Conservation (phyloP, 257 asterid genomes). For the Solanum etuberosum region DNA sequence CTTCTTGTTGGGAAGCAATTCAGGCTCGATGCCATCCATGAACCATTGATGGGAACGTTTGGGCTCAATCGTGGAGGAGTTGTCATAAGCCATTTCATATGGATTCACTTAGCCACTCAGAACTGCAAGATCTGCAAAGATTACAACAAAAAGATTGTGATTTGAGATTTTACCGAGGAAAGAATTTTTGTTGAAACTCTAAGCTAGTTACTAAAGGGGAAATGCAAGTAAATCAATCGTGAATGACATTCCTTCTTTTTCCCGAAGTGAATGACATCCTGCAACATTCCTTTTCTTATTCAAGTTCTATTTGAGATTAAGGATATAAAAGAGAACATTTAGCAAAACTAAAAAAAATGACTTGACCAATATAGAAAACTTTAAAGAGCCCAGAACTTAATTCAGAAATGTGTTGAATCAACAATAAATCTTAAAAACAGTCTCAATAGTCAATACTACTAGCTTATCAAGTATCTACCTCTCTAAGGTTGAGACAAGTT, state of each 20-base stretch:
- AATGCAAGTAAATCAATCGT: neutral
- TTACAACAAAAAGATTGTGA: neutral
- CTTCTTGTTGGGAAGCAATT: slow-evolving; percentile 12
- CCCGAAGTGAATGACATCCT: neutral
- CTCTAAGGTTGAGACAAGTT: neutral
- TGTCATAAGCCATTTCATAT: slow-evolving; percentile 6
- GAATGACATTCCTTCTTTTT: neutral
- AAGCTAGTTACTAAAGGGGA: neutral
- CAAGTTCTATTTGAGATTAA: neutral
- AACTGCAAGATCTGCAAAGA: neutral
- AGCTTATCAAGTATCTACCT: neutral
- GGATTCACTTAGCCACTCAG: neutral
- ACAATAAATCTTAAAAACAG: neutral
- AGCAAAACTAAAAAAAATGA: neutral
- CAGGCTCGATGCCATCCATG: slow-evolving; percentile 15
- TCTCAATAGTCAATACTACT: neutral
- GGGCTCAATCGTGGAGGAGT: slow-evolving; percentile 8
- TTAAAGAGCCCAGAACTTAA: neutral
- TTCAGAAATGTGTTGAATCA: neutral
- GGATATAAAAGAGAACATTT: neutral
- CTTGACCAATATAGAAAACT: neutral
- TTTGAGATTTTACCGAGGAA: neutral
- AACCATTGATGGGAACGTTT: slow-evolving; percentile 15
- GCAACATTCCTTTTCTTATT: neutral
- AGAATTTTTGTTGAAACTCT: neutral